Evolutionary conservation across 495 filamentous ascomycete species (phyloP).

Genomic region (Aspergillus cavernicola): DNA sequence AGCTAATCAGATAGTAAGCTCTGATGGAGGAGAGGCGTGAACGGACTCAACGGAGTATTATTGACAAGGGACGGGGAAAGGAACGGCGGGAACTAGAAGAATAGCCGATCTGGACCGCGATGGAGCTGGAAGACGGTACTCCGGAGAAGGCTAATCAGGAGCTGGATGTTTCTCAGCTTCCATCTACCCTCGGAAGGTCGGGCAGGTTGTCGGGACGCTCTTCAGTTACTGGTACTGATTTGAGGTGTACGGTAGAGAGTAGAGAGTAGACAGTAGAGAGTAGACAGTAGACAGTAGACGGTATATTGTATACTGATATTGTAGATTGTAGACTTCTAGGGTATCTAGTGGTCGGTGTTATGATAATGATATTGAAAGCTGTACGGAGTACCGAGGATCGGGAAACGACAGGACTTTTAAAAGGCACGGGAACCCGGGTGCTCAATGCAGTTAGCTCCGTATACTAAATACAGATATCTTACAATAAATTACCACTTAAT

Average conservation of each 20-base stretch:
- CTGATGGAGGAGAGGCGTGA: too few relatives aligned
- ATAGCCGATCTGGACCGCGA: conserved; percentile 13
- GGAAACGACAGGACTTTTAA: conserved; percentile 5
- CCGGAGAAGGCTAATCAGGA: conserved; percentile 7
- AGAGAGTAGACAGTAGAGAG: too few relatives aligned
- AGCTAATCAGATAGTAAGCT: not conserved
- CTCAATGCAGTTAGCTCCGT: not conserved
- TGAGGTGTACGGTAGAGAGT: too few relatives aligned
- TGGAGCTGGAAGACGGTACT: conserved; percentile 10
- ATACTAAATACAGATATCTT: not conserved
- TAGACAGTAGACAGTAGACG: not conserved
- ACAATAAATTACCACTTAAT: not conserved
- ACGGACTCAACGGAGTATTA: not conserved
- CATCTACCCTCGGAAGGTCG: conserved; percentile 8
- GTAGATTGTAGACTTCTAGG: not conserved
- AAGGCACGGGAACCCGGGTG: conserved; percentile 6
- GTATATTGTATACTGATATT: not conserved
- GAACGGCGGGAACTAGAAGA: conserved; percentile 12
- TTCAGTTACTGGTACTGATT: too few relatives aligned
- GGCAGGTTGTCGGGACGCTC: not conserved
- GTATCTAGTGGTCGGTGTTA: too few relatives aligned
- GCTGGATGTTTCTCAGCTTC: conserved; percentile 7
- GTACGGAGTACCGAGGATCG: too few relatives aligned
- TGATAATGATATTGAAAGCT: too few relatives aligned
- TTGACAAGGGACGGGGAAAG: not conserved